Evolutionary conservation across 352 stramenopile genomes (phyloP).

Genomic region (Pythium oligandrum): DNA sequence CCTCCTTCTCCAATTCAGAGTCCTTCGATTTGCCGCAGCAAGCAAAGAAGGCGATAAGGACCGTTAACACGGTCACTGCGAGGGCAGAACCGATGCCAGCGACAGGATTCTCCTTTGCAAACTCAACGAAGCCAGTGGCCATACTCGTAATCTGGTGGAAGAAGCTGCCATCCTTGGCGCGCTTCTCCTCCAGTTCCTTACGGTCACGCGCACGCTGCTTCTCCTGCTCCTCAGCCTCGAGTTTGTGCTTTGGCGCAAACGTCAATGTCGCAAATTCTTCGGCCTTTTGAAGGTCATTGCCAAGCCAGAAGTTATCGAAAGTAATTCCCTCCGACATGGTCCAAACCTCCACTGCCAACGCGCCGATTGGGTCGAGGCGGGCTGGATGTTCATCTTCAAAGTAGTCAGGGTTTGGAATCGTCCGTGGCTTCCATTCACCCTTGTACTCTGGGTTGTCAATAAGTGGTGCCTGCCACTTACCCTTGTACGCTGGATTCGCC

Average conservation of each 20-base stretch:
- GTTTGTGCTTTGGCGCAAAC: slow-evolving; percentile 69
- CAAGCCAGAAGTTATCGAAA: slow-evolving; percentile 93
- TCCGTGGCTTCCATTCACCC: slow-evolving; percentile 84
- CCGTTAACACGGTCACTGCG: slow-evolving; percentile 33
- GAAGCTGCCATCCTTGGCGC: slow-evolving; percentile 45
- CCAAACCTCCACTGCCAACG: slow-evolving; percentile 90
- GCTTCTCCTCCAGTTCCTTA: slow-evolving; percentile 25
- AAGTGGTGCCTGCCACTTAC: slow-evolving; percentile 87
- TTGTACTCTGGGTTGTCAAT: slow-evolving; percentile 93
- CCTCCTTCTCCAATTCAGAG: slow-evolving; percentile 20
- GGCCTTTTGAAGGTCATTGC: slow-evolving; percentile 75
- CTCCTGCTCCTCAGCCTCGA: slow-evolving; percentile 51
- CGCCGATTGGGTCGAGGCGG: slow-evolving; percentile 84
- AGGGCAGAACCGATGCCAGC: slow-evolving; percentile 42
- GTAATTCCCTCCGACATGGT: slow-evolving; percentile 86
- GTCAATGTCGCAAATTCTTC: slow-evolving; percentile 74
- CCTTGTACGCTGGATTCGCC: slow-evolving; percentile 90
- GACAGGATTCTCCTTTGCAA: slow-evolving; percentile 51
- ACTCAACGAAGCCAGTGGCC: slow-evolving; percentile 37
- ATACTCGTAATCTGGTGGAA: slow-evolving; percentile 38
- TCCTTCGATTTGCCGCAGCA: slow-evolving; percentile 42
- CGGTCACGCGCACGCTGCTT: slow-evolving; percentile 42
- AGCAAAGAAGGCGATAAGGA: slow-evolving; percentile 48
- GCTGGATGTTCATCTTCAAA: slow-evolving; percentile 82
- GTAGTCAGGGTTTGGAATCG: slow-evolving; percentile 89